Evolutionary conservation across 2,329 filamentous ascomycete genomes (phyloP).

Genomic region (Penicillium sumatraense): DNA sequence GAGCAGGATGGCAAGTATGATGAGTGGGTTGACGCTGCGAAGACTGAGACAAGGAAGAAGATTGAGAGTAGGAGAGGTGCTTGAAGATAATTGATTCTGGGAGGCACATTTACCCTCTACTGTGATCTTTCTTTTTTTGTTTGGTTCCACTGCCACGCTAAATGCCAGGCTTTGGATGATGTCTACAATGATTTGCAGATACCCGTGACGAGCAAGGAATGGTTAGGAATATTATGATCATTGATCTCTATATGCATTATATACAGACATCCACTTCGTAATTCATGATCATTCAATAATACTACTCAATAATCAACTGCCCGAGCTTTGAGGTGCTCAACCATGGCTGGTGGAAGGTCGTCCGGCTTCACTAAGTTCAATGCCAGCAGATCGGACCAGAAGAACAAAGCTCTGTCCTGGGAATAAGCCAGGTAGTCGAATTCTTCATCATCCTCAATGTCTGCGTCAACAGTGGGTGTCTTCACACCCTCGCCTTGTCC

Average conservation of each 20-base stretch:
- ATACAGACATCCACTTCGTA: constrained; percentile 23
- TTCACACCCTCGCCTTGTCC: constrained; percentile 18
- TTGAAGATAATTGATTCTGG: neutral
- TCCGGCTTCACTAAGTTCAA: constrained; percentile 75
- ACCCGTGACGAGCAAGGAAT: constrained; percentile 12
- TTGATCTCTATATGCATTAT: constrained; percentile 15
- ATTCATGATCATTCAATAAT: constrained; percentile 13
- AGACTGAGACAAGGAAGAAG: constrained; percentile 47
- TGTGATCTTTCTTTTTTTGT: neutral
- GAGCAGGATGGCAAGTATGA: constrained; percentile 70
- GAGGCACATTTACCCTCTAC: neutral
- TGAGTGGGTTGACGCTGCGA: constrained; percentile 78
- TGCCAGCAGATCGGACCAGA: constrained; percentile 86
- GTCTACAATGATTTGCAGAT: constrained; percentile 16
- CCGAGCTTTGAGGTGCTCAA: constrained; percentile 64
- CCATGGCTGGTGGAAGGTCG: constrained; percentile 74
- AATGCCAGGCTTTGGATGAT: neutral
- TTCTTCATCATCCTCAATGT: constrained; percentile 68
- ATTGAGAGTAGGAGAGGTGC: constrained; percentile 35
- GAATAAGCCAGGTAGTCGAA: constrained; percentile 95
- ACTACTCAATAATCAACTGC: constrained; percentile 64
- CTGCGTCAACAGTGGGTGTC: constrained; percentile 45
- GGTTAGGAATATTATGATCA: constrained; percentile 5
- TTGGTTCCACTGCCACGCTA: neutral
- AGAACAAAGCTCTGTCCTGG: constrained; percentile 87